Evolutionary conservation across 2,329 filamentous ascomycete species (phyloP).

Genomic region (Fusarium azukiicola): DNA sequence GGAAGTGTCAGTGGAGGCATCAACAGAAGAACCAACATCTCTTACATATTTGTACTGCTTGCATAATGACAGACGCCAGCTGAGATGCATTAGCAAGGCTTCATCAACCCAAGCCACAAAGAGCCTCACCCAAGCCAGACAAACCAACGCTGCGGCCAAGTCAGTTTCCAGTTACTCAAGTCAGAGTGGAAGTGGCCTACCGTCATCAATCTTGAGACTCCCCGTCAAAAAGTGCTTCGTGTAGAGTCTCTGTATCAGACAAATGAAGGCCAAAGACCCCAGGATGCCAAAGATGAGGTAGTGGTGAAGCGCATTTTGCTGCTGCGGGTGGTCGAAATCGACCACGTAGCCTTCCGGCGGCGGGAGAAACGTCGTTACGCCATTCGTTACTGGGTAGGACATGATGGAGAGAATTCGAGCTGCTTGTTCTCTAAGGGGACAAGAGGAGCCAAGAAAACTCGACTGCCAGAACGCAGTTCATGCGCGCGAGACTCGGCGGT

Average conservation of each 20-base stretch:
- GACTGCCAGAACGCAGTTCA: background rate
- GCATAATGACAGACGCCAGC: constrained; percentile 50
- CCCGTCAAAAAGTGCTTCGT: constrained; percentile 51
- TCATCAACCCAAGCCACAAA: background rate
- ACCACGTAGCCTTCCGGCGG: constrained; percentile 56
- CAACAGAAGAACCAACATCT: constrained; percentile 38
- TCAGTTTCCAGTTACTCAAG: constrained; percentile 5
- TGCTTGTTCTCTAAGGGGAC: background rate
- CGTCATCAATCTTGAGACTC: constrained; percentile 42
- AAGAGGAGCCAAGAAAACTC: background rate
- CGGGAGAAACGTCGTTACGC: constrained; percentile 47
- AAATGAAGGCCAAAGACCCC: constrained; percentile 38
- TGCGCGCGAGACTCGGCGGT: background rate
- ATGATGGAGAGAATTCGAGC: constrained; percentile 28
- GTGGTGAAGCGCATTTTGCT: constrained; percentile 46
- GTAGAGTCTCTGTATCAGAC: constrained; percentile 55
- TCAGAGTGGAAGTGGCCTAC: constrained; percentile 21
- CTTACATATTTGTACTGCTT: constrained; percentile 52
- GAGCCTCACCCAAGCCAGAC: constrained; percentile 39
- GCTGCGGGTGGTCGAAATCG: constrained; percentile 56
- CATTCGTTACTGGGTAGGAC: constrained; percentile 45
- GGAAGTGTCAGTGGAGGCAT: background rate
- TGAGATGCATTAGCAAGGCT: background rate
- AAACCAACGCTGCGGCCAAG: constrained; percentile 26
- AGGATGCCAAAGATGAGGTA: constrained; percentile 53